Evolutionary conservation across 495 filamentous ascomycete species (phyloP), one percentile per base, ranked within the genome.

Genomic region (Aspergillus diversus): DNA sequence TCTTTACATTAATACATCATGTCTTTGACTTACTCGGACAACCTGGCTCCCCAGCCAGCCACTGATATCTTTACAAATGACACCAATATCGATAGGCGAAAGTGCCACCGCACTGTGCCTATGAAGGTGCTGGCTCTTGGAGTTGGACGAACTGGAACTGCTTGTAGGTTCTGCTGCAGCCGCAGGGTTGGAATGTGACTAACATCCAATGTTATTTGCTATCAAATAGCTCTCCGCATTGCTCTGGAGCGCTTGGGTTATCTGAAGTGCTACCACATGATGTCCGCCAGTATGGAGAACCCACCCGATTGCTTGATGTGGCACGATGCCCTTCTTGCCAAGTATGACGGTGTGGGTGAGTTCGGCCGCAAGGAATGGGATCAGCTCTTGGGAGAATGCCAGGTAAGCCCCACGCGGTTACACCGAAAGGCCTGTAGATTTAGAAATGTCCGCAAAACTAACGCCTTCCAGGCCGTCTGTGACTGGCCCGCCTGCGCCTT

Each of bases 401-500:
- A 87, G 70, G 77, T 78, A 64, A 70, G 69, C 51, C 32, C 13
- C 34, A n/a, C 13, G 12, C 27, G 15, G 7, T 27, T 43, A 13
- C 46, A 43, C 39, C 39, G 39, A 43, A 43, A 13, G 8, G 8
- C 5, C 8, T 43, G 8, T 12, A 43, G 39, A 11, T 11, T 27
- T 27, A 13, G 50, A 27, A 37, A n/a, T 2, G 11, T 7, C 4
- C 51, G 7, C 46, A 13, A 32, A 80, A 51, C 59, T 61, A 55
- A 65, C 31, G 17, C 7, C 53, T 1, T 34, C 13, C 42, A 69
- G 77, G 86, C 86, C 48, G 83, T 89, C 31, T 87, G 82, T 70
- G 87, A 90, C 77, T 85, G 83, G 81, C 87, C 87, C 9, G 85
- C 85, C 47, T 85, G 83, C 55, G 84, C 84, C 34, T 90, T 90